A percentile compares a stretch with the other conserved stretches of the same genome.
These are phyloP conservation scores for Fraxinus dipetala DNA, from an alignment of 305 asterid species.

Conservation along the genomic window DNA sequence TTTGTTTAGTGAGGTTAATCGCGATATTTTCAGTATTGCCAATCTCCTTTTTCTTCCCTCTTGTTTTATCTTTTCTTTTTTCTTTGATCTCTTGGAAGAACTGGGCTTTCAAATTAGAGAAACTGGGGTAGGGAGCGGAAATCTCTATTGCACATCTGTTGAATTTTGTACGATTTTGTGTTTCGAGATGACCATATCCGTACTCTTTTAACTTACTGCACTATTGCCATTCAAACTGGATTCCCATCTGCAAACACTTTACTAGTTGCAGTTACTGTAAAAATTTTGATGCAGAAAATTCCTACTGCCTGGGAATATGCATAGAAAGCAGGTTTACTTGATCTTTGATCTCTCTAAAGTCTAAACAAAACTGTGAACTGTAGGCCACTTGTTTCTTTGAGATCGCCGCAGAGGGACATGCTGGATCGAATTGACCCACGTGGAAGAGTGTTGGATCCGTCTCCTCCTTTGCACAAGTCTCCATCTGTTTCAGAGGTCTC, in stretches of 20 bases:
- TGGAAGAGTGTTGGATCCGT: conserved; percentile 32
- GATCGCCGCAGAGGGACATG: conserved; percentile 61
- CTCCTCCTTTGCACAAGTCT: conserved; percentile 41
- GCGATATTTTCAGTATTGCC: neutral
- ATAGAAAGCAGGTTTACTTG: conserved; percentile 10
- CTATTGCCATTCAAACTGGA: conserved; percentile 6
- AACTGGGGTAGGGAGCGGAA: neutral
- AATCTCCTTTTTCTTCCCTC: neutral
- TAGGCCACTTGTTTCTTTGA: conserved; percentile 41
- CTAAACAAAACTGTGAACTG: conserved; percentile 28
- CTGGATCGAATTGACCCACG: conserved; percentile 38
- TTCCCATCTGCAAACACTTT: conserved; percentile 11
- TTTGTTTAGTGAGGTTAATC: neutral
- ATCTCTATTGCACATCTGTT: neutral
- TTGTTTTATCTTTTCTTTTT: neutral
- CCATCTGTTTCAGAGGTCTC: conserved; percentile 47
- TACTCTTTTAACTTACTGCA: neutral
- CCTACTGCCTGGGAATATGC: conserved; percentile 18
- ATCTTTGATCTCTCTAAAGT: conserved; percentile 5
- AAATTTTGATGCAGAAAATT: neutral
- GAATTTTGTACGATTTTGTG: neutral
- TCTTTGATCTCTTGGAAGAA: neutral
- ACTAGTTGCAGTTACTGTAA: conserved; percentile 17
- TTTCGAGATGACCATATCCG: neutral
- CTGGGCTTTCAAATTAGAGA: neutral